Base-by-base conservation (phyloP, 2,329 filamentous ascomycete genomes). In the Beauveria brongniartii region DNA sequence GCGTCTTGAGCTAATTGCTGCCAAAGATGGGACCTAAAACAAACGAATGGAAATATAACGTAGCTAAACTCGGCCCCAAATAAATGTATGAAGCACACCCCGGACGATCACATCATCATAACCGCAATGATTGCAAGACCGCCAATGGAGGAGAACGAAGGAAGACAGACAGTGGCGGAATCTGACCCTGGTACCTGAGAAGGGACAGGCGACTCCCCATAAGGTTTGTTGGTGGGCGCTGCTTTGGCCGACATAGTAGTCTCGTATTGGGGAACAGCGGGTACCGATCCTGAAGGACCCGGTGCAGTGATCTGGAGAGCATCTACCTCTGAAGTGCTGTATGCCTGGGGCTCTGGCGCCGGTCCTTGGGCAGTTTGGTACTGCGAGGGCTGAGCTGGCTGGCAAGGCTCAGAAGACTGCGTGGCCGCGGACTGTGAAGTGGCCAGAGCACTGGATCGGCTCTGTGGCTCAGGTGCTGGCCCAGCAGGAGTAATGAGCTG, bases 121-220 rank as follows among this genome's bases (percentile, higher is more conserved):
- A 63, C 65, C 37, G 65, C 69, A 61, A 71, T 59, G 6, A 73
- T 28, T 18, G 69, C 61, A 1, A 74, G 53, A n/a, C 65, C 65
- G 9, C 64, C 63, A 44, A 73, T 63, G 2, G 58, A 64, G 7
- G 61, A 52, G 10, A 73, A 52, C 3, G 67, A 61, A 6, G 67
- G 63, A 18, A 68, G 48, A 3, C 64, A 63, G 22, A 65, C 64
- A 18, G 62, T 65, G 1, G 57, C 65, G 2, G 70, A 70, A 50
- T 67, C 66, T 3, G 72, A 73, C 5, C 67, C 63, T 6, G 63
- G 64, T 2, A 74, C 67, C 26, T 64, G 66, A 7, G 66, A 71
- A 22, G 71, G 70, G 10, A 65, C 59, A 18, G 65, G 65, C 8
- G 67, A 65, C 10, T 64, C 61, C 8, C 66, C 66, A 10, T 65